Conservation (phyloP, 2,329 filamentous ascomycete genomes). For the Colletotrichum coccodes region DNA sequence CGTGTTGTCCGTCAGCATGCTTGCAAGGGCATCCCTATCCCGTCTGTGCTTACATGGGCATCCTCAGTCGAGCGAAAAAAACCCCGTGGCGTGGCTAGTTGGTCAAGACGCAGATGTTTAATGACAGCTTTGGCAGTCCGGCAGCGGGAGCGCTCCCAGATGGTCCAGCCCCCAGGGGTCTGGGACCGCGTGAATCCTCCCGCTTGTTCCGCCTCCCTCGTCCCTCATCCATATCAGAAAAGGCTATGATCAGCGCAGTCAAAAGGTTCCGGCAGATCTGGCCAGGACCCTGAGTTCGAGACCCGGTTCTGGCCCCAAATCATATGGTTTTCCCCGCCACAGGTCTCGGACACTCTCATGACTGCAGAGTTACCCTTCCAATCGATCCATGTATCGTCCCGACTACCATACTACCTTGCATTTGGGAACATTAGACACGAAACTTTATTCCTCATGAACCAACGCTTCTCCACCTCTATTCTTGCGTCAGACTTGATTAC, state of each 20-base stretch:
- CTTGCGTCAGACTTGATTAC: neutral
- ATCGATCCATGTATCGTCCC: neutral
- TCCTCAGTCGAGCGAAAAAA: too few species aligned
- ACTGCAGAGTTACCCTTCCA: neutral
- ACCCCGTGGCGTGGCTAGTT: neutral
- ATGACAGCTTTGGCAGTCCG: neutral
- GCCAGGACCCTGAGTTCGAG: neutral
- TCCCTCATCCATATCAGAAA: neutral
- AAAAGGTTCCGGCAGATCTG: neutral
- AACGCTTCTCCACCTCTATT: too few species aligned
- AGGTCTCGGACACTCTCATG: accelerated
- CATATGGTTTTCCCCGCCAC: too few species aligned
- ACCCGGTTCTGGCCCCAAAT: neutral
- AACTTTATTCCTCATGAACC: too few species aligned
- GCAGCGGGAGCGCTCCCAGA: neutral
- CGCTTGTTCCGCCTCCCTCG: too few species aligned
- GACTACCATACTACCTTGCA: neutral
- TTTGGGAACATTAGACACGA: neutral
- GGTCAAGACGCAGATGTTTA: neutral
- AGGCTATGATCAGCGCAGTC: neutral
- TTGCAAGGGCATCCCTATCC: neutral
- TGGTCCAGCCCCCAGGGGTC: neutral
- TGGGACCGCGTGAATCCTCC: neutral
- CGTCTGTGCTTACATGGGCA: too few species aligned
- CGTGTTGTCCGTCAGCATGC: neutral